Evolutionary conservation across 2,329 filamentous ascomycete genomes (phyloP).

Genomic region (Colletotrichum abscissum): DNA sequence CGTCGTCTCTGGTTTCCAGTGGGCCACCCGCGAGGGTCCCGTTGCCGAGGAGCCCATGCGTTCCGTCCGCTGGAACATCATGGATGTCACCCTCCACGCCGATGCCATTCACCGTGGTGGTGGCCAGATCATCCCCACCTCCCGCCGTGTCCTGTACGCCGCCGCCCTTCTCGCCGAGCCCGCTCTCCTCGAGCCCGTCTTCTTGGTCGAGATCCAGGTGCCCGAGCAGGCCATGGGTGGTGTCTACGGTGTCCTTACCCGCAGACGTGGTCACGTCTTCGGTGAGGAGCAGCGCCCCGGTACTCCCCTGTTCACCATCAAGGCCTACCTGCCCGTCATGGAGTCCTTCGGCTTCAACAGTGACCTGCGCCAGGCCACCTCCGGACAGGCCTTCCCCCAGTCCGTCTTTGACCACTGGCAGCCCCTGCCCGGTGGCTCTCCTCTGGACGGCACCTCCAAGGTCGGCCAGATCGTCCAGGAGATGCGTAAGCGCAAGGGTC

Average conservation of each 20-base stretch:
- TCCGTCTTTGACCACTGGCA: conserved; percentile 99
- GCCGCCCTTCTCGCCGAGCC: conserved; percentile 91
- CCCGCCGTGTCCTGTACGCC: conserved; percentile 97
- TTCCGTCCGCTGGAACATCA: conserved; percentile 96
- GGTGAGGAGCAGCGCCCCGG: conserved; percentile 97
- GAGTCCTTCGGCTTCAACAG: conserved; percentile 99
- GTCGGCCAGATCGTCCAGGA: conserved; percentile 84
- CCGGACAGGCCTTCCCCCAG: conserved; percentile 99
- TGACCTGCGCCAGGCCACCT: conserved; percentile 93
- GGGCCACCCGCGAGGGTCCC: conserved; percentile 97
- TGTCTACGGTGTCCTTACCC: conserved; percentile 99
- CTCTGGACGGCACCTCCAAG: conserved; percentile 85
- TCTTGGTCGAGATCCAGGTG: conserved; percentile 99
- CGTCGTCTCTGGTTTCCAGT: conserved; percentile 99
- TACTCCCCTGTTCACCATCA: conserved; percentile 99
- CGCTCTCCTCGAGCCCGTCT: conserved; percentile 94
- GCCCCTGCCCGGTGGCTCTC: conserved; percentile 91
- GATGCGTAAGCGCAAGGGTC: conserved; percentile 99
- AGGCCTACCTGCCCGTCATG: conserved; percentile 95
- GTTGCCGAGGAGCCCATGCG: conserved; percentile 99
- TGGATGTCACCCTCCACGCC: conserved; percentile 99
- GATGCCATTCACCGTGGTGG: conserved; percentile 99
- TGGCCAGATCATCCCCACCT: conserved; percentile 98
- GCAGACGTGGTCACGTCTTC: conserved; percentile 99
- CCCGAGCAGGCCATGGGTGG: conserved; percentile 99